Base-by-base conservation (phyloP, 495 filamentous ascomycete species). In the Lentithecium fluviatile region DNA sequence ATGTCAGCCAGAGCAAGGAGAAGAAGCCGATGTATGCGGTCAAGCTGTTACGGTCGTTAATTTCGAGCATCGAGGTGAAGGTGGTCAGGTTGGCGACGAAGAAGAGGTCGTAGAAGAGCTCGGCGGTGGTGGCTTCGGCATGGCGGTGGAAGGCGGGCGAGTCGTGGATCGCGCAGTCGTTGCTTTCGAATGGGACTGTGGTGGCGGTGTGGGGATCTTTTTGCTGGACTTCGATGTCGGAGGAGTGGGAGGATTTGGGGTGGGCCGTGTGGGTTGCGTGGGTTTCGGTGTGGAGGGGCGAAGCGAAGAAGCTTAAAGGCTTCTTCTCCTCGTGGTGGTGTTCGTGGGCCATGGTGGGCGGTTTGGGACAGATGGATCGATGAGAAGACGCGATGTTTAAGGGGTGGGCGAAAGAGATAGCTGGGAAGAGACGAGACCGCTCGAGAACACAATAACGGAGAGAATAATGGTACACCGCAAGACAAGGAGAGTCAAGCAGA, bases 1-100 rank as follows among this genome's bases (percentile, higher is more conserved):
- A 90, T 36, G 85, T 87, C 53, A 85, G 83, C 86, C 87, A 90
- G 12, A 90, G 78, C 45, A 89, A 76, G 36, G 77, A 77, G 53
- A 88, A 84, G 66, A 88, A 87, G 40, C 82, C 83, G 47, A 86
- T 76, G 59, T 85, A 88, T 25, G 78, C 70, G 10, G 71, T 69
- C 25, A 82, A 62, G 26, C 54, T 42, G 15, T 59, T 45, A 0
- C 32, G 23, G 42, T 74, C 73, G 54, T 75, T 78, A 66, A 72
- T 70, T 15, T 69, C 70, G n/a, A 69, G 68, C 2, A 46, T 12
- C 10, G 37, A 46, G 26, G 68, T 72, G 52, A 72, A 72, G 32
- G 66, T 69, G 7, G 68, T 69, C 34, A 72, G 36, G 40, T 72
- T 72, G 45, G 70, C 70, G 2, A 72, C 70, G 40, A 72, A 72